These are phyloP conservation scores for Penicillium silybi DNA, from an alignment of 495 filamentous ascomycete genomes.

Conservation along the genomic window DNA sequence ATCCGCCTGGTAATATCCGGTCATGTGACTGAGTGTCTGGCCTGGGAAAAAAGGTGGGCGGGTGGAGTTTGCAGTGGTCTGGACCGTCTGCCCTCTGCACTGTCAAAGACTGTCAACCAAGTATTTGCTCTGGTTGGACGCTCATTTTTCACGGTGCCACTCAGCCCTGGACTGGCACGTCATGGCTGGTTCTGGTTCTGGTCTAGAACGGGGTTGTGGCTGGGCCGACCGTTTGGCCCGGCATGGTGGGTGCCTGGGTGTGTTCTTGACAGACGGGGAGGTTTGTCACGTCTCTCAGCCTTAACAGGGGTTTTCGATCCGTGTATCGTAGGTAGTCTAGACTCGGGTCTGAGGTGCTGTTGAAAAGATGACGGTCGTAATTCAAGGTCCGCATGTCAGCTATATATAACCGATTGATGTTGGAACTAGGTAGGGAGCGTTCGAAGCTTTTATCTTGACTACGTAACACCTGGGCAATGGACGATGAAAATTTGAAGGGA, in stretches of 20 bases:
- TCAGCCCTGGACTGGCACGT: neutral
- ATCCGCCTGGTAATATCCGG: neutral
- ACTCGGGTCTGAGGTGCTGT: too few species aligned
- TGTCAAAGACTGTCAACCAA: neutral
- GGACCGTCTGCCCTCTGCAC: neutral
- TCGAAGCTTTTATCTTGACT: too few species aligned
- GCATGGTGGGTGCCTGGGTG: too few species aligned
- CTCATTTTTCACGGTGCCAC: neutral
- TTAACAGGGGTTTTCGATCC: neutral
- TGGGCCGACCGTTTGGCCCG: neutral
- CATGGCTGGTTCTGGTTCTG: neutral
- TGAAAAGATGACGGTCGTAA: too few species aligned
- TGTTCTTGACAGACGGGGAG: neutral
- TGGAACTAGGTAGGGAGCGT: too few species aligned
- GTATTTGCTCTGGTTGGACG: neutral
- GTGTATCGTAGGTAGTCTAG: neutral
- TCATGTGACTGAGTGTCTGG: neutral
- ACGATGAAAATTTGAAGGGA: too few species aligned
- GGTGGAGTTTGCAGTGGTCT: neutral
- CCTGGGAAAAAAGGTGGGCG: neutral
- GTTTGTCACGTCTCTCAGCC: neutral
- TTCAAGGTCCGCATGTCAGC: too few species aligned
- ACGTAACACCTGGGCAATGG: too few species aligned
- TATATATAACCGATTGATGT: too few species aligned
- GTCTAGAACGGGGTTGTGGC: neutral